Conservation (phyloP, 768 basidiomycete genomes). For the Kwoniella newhampshirensis region DNA sequence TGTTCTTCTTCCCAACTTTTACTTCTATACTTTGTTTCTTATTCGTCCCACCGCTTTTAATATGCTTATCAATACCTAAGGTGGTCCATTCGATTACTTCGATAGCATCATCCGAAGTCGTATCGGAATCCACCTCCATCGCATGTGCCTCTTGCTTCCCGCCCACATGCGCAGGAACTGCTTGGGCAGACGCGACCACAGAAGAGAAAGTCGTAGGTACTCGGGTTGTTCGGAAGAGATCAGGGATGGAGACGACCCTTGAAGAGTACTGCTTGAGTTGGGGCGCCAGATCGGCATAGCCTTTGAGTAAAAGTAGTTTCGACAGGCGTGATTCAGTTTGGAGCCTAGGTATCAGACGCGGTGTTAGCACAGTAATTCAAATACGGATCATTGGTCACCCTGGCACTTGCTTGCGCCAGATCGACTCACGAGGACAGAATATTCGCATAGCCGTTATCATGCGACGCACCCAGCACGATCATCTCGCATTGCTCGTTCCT, state of each 20-base stretch:
- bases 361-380: not conserved
- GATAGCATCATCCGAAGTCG: conserved; percentile 6
- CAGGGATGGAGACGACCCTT: conserved; percentile 29
- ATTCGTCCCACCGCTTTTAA: not conserved
- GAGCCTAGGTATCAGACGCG: conserved; percentile 10
- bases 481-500: conserved; percentile 37
- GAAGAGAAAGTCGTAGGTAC: conserved; percentile 7
- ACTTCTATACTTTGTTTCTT: conserved; percentile 6
- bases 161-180: not conserved
- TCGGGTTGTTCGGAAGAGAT: conserved; percentile 34
- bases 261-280: conserved; percentile 26
- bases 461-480: conserved; percentile 38
- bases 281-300: conserved; percentile 27
- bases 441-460: conserved; percentile 44
- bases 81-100: conserved; percentile 2
- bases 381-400: not conserved
- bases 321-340: conserved; percentile 35
- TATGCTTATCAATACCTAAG: too few relatives aligned
- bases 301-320: conserved; percentile 40
- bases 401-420: not conserved
- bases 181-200: not conserved
- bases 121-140: not conserved
- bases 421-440: conserved; percentile 33
- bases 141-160: not conserved
- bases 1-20: conserved; percentile 1